Conservation (phyloP, 2,329 filamentous ascomycete species). For the Phialocephala sp. region DNA sequence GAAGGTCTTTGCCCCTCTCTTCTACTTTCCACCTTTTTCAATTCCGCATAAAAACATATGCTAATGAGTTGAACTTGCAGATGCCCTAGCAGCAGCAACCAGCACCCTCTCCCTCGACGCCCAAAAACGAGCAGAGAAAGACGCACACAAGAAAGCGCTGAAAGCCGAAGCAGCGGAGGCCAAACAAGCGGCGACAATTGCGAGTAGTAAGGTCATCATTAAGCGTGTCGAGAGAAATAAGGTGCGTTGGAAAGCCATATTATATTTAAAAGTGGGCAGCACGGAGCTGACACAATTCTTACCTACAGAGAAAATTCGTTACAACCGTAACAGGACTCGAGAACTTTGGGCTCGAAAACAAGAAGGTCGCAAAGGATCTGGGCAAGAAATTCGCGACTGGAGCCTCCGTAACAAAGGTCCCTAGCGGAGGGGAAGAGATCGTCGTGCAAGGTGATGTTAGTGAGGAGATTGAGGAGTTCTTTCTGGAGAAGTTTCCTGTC, state of each 20-base stretch:
- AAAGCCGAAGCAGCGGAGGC: slow-evolving; percentile 89
- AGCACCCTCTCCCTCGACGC: slow-evolving; percentile 87
- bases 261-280: neutral
- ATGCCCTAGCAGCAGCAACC: slow-evolving; percentile 83
- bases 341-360: slow-evolving; percentile 87
- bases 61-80: slow-evolving; percentile 48
- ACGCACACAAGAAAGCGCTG: slow-evolving; percentile 94
- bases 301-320: slow-evolving; percentile 77
- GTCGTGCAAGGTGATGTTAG: slow-evolving; percentile 97
- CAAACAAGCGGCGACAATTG: slow-evolving; percentile 78
- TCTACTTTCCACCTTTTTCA: slow-evolving; percentile 10
- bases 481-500: slow-evolving; percentile 85
- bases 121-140: slow-evolving; percentile 93
- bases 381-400: slow-evolving; percentile 99
- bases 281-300: neutral
- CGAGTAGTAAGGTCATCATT: slow-evolving; percentile 82
- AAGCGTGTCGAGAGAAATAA: slow-evolving; percentile 99
- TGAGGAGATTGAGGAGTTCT: slow-evolving; percentile 90
- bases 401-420: slow-evolving; percentile 86
- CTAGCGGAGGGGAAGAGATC: slow-evolving; percentile 90
- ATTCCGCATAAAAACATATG: neutral
- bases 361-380: slow-evolving; percentile 95
- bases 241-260: slow-evolving; percentile 16
- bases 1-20: slow-evolving; percentile 61
- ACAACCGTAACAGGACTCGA: slow-evolving; percentile 92